phyloP scores from a whole-genome alignment of 345 rosid species.

The Hypericum androsaemum region DNA sequence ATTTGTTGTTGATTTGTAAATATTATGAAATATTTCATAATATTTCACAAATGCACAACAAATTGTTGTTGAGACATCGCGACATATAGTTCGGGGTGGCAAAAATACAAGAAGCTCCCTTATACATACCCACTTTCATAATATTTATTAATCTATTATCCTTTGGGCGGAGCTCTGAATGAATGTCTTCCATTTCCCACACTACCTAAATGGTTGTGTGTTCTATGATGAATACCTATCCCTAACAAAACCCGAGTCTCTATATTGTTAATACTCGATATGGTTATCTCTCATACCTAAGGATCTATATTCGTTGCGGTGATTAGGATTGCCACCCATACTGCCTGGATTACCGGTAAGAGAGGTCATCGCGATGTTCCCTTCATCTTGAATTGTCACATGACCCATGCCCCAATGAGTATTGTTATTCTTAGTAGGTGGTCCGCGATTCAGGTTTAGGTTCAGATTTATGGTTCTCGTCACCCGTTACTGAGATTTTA shows the following conservation, averaged over 20 bases:
- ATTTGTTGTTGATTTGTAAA: too few relatives aligned
- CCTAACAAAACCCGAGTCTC: constrained; percentile 41
- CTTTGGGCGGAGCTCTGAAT: constrained; percentile 48
- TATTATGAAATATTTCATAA: too few relatives aligned
- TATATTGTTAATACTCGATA: constrained; percentile 27
- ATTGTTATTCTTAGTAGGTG: constrained; percentile 19
- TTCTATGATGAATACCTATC: constrained; percentile 36
- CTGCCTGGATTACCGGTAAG: constrained; percentile 18
- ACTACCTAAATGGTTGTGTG: constrained; percentile 27
- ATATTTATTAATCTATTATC: constrained; percentile 65
- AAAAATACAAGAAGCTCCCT: constrained; percentile 67
- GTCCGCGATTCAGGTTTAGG: constrained; percentile 15
- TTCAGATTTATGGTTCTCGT: constrained; percentile 33
- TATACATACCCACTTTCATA: constrained; percentile 59
- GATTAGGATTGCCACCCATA: constrained; percentile 49
- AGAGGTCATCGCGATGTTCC: constrained; percentile 23
- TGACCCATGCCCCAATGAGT: constrained; percentile 30
- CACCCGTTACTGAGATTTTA: constrained; percentile 24
- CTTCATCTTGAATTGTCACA: constrained; percentile 26
- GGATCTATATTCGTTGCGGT: constrained; percentile 31
- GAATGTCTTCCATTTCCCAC: constrained; percentile 45
- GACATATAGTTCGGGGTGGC: too few relatives aligned
- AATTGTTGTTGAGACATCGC: too few relatives aligned
- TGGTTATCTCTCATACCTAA: constrained; percentile 43
- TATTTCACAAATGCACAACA: too few relatives aligned